phyloP scores from a whole-genome alignment of 345 rosid species.

The Psidium guajava region DNA sequence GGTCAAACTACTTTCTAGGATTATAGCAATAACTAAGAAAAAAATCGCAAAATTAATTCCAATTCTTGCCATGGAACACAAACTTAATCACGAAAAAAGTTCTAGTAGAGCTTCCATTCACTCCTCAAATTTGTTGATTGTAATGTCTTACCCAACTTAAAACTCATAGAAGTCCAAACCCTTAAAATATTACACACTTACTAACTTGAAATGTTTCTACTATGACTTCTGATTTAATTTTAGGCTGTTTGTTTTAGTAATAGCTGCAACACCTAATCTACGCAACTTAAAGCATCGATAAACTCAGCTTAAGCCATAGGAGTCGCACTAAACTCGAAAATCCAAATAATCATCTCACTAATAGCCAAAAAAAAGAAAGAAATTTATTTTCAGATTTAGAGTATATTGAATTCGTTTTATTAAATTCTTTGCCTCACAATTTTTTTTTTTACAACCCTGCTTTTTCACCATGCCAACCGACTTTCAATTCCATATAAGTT shows the following conservation, averaged over 20 bases:
- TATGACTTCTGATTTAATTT: background rate
- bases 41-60: background rate
- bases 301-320: background rate
- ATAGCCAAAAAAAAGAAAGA: background rate
- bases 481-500: background rate
- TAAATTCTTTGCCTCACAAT: background rate
- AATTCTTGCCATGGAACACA: background rate
- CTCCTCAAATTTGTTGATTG: background rate
- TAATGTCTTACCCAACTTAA: background rate
- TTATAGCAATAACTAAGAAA: background rate
- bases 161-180: background rate
- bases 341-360: background rate
- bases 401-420: background rate
- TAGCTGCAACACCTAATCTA: background rate
- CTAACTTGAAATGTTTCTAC: background rate
- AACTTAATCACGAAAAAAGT: background rate
- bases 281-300: background rate
- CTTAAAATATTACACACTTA: background rate
- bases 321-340: background rate
- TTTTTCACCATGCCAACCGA: background rate
- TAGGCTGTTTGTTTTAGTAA: background rate
- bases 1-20: background rate
- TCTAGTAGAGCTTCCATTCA: background rate
- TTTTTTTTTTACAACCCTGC: background rate
- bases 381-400: no score